phyloP scores from a whole-genome alignment of 805 yeast species.

The Pichia californica region DNA sequence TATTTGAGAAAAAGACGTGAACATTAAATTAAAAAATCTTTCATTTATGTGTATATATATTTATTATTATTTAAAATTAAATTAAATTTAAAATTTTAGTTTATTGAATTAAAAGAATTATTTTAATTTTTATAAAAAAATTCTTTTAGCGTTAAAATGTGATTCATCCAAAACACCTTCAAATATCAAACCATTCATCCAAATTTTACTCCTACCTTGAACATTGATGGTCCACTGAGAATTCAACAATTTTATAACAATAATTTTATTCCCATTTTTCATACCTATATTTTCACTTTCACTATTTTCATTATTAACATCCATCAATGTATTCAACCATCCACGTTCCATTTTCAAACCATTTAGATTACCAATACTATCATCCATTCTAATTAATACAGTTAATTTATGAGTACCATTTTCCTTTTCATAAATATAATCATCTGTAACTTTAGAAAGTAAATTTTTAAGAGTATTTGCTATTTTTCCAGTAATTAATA shows the following conservation, averaged over 20 bases:
- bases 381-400: conserved; percentile 15
- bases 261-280: conserved; percentile 13
- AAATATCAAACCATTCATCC: conserved; percentile 22
- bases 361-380: conserved; percentile 22
- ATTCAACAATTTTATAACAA: conserved; percentile 36
- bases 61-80: neutral
- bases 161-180: conserved; percentile 26
- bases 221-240: conserved; percentile 38
- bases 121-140: conserved; percentile 24
- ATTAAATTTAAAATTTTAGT: neutral
- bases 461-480: conserved; percentile 21
- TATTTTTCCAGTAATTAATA: conserved; percentile 19
- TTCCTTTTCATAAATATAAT: conserved; percentile 22
- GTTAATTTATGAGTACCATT: conserved; percentile 16
- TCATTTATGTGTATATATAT: neutral
- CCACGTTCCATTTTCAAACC: conserved; percentile 23
- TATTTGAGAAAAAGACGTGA: conserved; percentile 61
- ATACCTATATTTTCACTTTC: conserved; percentile 1
- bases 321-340: conserved; percentile 21
- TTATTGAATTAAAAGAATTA: too few relatives aligned
- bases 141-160: conserved; percentile 18
- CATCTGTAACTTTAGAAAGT: conserved; percentile 19
- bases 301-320: neutral
- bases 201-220: conserved; percentile 16
- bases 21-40: too few relatives aligned